Conservation (phyloP, 2,329 filamentous ascomycete genomes). For the Cercospora zeina region DNA sequence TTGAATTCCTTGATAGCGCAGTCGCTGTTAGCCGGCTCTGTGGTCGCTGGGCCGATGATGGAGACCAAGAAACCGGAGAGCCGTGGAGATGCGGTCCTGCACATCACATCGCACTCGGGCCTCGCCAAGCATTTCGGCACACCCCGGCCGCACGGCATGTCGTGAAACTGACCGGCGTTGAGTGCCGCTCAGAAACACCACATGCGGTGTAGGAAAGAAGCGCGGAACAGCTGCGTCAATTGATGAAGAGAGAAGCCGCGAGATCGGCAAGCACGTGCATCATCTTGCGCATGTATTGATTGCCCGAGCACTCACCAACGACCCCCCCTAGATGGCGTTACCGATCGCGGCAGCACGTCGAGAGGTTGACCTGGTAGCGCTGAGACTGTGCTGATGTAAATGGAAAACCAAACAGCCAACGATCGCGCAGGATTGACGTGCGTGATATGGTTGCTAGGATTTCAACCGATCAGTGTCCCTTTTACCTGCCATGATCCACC, state of each 20-base stretch:
- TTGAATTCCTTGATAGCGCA: conserved; percentile 12
- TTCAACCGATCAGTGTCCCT: neutral
- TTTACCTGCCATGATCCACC: neutral
- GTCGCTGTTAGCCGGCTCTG: neutral
- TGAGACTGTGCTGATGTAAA: neutral
- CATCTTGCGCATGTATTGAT: conserved; percentile 7
- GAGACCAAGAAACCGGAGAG: neutral
- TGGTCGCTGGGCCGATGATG: conserved; percentile 5
- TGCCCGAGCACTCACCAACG: neutral
- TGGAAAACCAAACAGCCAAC: neutral
- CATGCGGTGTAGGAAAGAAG: conserved; percentile 16
- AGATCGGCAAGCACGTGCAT: conserved; percentile 6
- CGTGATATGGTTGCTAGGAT: neutral
- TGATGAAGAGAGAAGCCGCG: neutral
- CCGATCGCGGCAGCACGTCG: neutral
- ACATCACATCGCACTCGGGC: neutral
- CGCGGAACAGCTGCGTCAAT: neutral
- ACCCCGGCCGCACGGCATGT: conserved; percentile 4
- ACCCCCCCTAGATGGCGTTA: neutral
- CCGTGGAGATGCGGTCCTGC: conserved; percentile 1
- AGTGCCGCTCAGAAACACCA: conserved; percentile 1
- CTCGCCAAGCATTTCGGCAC: conserved; percentile 9
- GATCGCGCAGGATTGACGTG: neutral
- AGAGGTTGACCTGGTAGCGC: neutral
- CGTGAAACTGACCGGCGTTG: conserved; percentile 9